Evolutionary conservation across 176 grass and related monocot species (phyloP).

Genomic region (Cenchrus americanus): DNA sequence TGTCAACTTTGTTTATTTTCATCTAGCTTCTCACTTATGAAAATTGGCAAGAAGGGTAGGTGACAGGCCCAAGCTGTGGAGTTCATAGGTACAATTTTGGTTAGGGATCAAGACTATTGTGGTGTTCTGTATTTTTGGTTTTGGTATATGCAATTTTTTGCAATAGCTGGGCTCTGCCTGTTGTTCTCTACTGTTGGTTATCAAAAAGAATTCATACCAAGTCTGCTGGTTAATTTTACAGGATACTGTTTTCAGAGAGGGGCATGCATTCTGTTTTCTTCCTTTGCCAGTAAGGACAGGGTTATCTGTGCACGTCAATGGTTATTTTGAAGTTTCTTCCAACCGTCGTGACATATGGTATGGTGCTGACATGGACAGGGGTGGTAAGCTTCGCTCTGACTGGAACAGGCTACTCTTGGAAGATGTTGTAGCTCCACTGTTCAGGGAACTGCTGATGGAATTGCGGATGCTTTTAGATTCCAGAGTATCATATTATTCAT

Average conservation of each 20-base stretch:
- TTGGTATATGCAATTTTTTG: constrained; percentile 25
- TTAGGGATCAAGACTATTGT: constrained; percentile 11
- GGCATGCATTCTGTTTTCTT: constrained; percentile 96
- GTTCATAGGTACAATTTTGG: constrained; percentile 5
- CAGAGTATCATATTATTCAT: constrained; percentile 71
- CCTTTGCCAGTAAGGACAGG: constrained; percentile 93
- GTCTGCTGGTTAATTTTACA: constrained; percentile 56
- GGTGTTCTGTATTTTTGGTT: not conserved
- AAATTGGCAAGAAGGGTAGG: constrained; percentile 3
- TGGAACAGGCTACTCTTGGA: constrained; percentile 90
- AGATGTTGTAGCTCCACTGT: constrained; percentile 79
- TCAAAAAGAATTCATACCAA: not conserved
- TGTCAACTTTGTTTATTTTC: constrained; percentile 28
- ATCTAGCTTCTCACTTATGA: constrained; percentile 18
- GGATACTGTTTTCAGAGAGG: constrained; percentile 73
- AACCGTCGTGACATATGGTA: constrained; percentile 97
- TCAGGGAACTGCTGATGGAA: constrained; percentile 75
- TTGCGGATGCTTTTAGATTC: constrained; percentile 54
- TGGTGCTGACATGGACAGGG: constrained; percentile 97
- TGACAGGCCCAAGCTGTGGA: not conserved
- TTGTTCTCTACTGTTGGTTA: constrained; percentile 18
- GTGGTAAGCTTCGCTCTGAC: constrained; percentile 96
- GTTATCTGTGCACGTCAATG: constrained; percentile 93
- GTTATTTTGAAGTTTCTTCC: constrained; percentile 97
- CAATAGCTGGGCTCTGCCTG: constrained; percentile 13